These are phyloP conservation scores for Suhomyces anneliseae DNA, from an alignment of 1,139 yeast species.

Conservation along the genomic window DNA sequence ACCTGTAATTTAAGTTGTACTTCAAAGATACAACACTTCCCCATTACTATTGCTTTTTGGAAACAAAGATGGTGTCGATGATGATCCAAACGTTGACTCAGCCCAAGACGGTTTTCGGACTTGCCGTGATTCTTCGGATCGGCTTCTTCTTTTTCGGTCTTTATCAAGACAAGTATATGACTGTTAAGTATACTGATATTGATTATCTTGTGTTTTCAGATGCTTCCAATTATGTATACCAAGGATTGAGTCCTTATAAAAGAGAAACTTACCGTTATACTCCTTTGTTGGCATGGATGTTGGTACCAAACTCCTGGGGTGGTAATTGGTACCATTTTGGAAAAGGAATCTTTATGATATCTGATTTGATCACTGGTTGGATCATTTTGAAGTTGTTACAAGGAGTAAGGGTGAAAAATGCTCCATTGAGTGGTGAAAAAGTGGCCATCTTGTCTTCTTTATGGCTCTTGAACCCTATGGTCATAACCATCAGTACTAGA, in stretches of 20 bases:
- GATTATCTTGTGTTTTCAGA: constrained; percentile 93
- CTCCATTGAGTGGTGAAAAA: constrained; percentile 22
- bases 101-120: constrained; percentile 3
- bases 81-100: neutral
- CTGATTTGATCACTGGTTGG: constrained; percentile 81
- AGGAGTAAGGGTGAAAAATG: constrained; percentile 16
- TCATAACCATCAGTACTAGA: constrained; percentile 85
- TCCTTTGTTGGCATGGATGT: constrained; percentile 81
- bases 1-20: no score
- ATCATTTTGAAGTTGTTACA: constrained; percentile 49
- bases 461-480: constrained; percentile 96
- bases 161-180: constrained; percentile 80
- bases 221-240: constrained; percentile 72
- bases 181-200: constrained; percentile 86
- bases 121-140: constrained; percentile 49
- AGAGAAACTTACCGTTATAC: constrained; percentile 93
- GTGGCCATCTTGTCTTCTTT: constrained; percentile 51
- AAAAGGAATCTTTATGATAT: constrained; percentile 68
- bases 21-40: no score
- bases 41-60: no score
- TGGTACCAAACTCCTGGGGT: constrained; percentile 61
- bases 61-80: no score
- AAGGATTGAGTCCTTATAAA: constrained; percentile 68
- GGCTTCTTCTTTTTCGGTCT: constrained; percentile 79
- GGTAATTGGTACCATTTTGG: constrained; percentile 66